Base-by-base conservation (phyloP, 176 grass and related monocot genomes). In the Neostapfia colusana region DNA sequence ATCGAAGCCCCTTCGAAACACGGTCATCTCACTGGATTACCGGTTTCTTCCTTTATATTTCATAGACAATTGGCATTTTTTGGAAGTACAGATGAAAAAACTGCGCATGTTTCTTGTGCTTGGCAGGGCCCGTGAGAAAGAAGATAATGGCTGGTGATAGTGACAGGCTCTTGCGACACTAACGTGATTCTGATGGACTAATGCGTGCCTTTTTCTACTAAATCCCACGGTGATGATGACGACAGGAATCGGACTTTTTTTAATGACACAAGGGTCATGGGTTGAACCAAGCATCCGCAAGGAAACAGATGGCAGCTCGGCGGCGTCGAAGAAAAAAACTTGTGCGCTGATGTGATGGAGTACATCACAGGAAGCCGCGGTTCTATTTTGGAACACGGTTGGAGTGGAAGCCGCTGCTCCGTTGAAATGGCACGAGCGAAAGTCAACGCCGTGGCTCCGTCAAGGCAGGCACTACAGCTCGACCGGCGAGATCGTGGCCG, bases 181-280 rank as follows among this genome's bases (percentile, higher is more conserved):
- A 83, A 61, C 46, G 80, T 63, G 80, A 54, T 88, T 79, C 43
- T 66, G 17, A 38, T 88, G 80, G 34, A 45, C 24, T 24, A 74
- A 68, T 83, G 43, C 35, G 11, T 25, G 62, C 42, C 36, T 55
- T 78, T 78, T 79, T 37, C 36, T 44, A 53, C 36, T 44, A 53
- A 83, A 62, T 69, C 69, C n/a, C 42, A 58, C 51, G 55, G 55
- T 0, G 4, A 2, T 37, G 24, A 53, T 68, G 75, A 83, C 51
- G 80, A 83, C 63, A 63, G 25, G 11, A 8, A 15, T 36, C 10
- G 15, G 54, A 43, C 1, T 53, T n/a, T 51, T 51, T 18, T 20
- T 7, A 1, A 20, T 20, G 45, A 48, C 48, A 73, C 62, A 74
- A 34, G 11, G 10, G 14, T 35, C 13, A 10, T 35, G 42, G 36